Conservation (phyloP, 2,329 filamentous ascomycete species). For the Fusarium devonianum region DNA sequence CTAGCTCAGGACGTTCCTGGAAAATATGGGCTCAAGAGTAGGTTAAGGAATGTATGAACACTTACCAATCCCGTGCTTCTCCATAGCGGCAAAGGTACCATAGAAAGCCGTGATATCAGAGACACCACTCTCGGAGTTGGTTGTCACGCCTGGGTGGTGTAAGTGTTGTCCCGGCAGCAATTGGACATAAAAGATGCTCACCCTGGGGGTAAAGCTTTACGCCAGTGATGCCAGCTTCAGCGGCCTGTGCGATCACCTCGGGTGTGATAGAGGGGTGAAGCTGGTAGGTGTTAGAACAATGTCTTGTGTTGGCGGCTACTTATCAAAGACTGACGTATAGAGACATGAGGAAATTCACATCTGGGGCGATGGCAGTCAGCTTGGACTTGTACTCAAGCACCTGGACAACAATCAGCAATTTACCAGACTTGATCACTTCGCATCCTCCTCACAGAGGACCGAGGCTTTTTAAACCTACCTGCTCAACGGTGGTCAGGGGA, state of each 20-base stretch:
- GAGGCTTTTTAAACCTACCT: slow-evolving; percentile 14
- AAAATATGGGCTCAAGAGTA: background rate
- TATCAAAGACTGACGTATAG: slow-evolving; percentile 58
- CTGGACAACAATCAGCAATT: slow-evolving; percentile 36
- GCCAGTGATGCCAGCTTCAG: slow-evolving; percentile 72
- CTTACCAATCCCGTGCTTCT: slow-evolving; percentile 69
- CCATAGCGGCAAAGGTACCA: slow-evolving; percentile 88
- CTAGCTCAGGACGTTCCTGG: too few species aligned
- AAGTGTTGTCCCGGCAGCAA: slow-evolving; percentile 6
- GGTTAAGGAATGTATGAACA: background rate
- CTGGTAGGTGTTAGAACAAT: slow-evolving; percentile 33
- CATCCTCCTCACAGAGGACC: too few species aligned
- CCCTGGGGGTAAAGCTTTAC: slow-evolving; percentile 74
- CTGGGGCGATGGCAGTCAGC: slow-evolving; percentile 65
- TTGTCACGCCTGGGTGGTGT: slow-evolving; percentile 60
- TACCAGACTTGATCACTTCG: background rate
- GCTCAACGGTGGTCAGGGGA: slow-evolving; percentile 27
- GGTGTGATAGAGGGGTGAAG: slow-evolving; percentile 70
- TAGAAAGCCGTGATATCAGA: slow-evolving; percentile 74
- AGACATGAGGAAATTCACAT: slow-evolving; percentile 76
- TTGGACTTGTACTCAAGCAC: slow-evolving; percentile 71
- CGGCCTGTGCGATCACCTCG: slow-evolving; percentile 75
- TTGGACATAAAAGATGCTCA: slow-evolving; percentile 5
- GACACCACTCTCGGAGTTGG: slow-evolving; percentile 74
- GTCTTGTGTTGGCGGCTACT: background rate